Percentiles rank a stretch among this genome's conserved stretches.
Conservation (phyloP, 306 rosid species). For the Hippophae gyantsensis region DNA sequence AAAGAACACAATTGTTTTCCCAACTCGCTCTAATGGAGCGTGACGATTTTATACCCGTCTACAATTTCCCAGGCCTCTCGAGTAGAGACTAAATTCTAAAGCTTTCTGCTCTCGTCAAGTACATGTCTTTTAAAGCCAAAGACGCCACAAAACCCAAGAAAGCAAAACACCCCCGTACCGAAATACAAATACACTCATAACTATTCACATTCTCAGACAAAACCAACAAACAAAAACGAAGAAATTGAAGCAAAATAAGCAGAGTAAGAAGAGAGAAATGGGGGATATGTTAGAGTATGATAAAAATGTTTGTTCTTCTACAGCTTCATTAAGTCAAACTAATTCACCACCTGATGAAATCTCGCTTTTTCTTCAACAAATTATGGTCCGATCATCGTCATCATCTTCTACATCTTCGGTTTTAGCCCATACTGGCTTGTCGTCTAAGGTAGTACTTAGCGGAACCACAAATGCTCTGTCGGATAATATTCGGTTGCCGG, state of each 20-base stretch:
- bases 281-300: constrained; percentile 31
- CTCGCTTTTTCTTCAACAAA: constrained; percentile 80
- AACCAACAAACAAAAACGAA: neutral
- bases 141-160: too few relatives aligned
- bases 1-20: too few relatives aligned
- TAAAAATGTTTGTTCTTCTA: constrained; percentile 22
- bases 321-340: constrained; percentile 22
- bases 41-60: too few relatives aligned
- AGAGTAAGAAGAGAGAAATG: constrained; percentile 27
- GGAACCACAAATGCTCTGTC: constrained; percentile 5
- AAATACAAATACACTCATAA: too few relatives aligned
- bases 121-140: too few relatives aligned
- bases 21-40: too few relatives aligned
- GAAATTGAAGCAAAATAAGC: neutral
- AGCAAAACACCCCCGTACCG: too few relatives aligned
- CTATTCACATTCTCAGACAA: too few relatives aligned
- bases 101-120: too few relatives aligned
- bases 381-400: constrained; percentile 54
- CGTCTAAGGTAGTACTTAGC: constrained; percentile 22
- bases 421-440: neutral
- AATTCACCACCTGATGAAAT: constrained; percentile 64
- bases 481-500: constrained; percentile 17
- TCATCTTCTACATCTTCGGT: constrained; percentile 18
- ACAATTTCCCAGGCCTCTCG: too few relatives aligned
- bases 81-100: too few relatives aligned